phyloP scores from a whole-genome alignment of 2,329 filamentous ascomycete genomes.

The Dryadomyces sulphureus region DNA sequence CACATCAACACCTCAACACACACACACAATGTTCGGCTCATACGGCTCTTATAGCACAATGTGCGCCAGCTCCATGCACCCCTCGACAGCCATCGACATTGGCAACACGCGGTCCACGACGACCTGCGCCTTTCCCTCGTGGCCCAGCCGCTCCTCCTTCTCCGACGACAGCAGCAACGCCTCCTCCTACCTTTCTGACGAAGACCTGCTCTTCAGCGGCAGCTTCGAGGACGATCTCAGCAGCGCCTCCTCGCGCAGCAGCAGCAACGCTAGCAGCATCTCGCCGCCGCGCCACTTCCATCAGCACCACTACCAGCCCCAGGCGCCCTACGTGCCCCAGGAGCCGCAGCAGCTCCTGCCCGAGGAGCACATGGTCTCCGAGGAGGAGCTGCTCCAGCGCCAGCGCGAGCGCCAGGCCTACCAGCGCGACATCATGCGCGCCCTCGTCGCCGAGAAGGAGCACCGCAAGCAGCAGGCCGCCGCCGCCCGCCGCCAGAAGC shows the following conservation, averaged over 20 bases:
- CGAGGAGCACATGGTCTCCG: slow-evolving; percentile 21
- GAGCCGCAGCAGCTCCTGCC: slow-evolving; percentile 4
- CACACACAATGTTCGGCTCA: slow-evolving; percentile 31
- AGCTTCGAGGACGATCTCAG: slow-evolving; percentile 34
- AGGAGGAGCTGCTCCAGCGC: slow-evolving; percentile 33
- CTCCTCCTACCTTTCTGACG: slow-evolving; percentile 46
- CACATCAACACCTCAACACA: slow-evolving; percentile 2
- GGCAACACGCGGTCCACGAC: slow-evolving; percentile 20
- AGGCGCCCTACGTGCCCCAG: slow-evolving; percentile 7
- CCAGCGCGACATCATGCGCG: slow-evolving; percentile 37
- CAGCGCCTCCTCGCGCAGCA: slow-evolving; percentile 23
- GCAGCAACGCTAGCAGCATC: slow-evolving; percentile 29
- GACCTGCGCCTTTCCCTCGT: slow-evolving; percentile 42
- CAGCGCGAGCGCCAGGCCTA: slow-evolving; percentile 34
- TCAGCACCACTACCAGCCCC: slow-evolving; percentile 8
- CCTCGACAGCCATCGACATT: slow-evolving; percentile 31
- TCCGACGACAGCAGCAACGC: slow-evolving; percentile 29
- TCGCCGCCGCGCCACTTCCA: slow-evolving; percentile 16
- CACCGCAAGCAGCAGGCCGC: slow-evolving; percentile 26
- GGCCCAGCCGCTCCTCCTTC: slow-evolving; percentile 40
- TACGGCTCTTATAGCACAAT: slow-evolving; percentile 35
- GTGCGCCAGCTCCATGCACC: slow-evolving; percentile 17
- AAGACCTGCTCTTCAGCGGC: slow-evolving; percentile 43
- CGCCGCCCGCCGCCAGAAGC: slow-evolving; percentile 18
- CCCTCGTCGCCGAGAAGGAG: slow-evolving; percentile 40